Evolutionary conservation across 148 eudicot genomes (phyloP).

Genomic region (Pouteria glomerata): DNA sequence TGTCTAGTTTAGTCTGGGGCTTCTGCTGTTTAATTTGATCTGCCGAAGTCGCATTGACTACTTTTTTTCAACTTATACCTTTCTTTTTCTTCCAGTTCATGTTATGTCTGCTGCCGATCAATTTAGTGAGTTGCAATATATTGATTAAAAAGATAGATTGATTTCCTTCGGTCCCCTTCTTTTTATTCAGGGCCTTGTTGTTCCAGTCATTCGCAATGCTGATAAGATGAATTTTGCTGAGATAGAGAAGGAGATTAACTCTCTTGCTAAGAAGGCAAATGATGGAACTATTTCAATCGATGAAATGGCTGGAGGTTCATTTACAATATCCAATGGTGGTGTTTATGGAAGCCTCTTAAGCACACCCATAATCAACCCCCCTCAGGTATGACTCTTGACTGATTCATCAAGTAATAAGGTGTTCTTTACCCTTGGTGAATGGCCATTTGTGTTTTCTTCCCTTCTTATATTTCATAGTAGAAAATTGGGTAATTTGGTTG

Average conservation of each 20-base stretch:
- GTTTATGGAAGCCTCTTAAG: conserved; percentile 97
- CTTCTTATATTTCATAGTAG: neutral
- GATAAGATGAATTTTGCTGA: conserved; percentile 90
- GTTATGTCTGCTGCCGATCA: neutral
- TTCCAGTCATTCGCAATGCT: conserved; percentile 84
- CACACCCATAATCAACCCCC: conserved; percentile 95
- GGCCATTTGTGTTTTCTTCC: too few relatives aligned
- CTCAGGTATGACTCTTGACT: conserved; percentile 52
- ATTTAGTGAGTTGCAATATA: neutral
- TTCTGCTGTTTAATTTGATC: neutral
- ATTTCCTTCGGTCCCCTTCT: neutral
- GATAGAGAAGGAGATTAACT: conserved; percentile 79
- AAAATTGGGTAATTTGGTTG: neutral
- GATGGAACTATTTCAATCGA: conserved; percentile 85
- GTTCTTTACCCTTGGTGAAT: neutral
- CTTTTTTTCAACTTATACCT: neutral
- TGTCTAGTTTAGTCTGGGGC: neutral
- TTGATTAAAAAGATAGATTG: neutral
- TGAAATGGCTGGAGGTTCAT: conserved; percentile 95
- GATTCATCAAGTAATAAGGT: neutral
- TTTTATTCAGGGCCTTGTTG: conserved; percentile 72
- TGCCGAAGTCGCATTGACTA: neutral
- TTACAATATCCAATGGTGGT: conserved; percentile 95
- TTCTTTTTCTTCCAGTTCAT: neutral
- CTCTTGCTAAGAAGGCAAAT: conserved; percentile 78